These are phyloP conservation scores for Pontederia paniculata DNA, from an alignment of 176 grass and related monocot genomes.

Conservation along the genomic window DNA sequence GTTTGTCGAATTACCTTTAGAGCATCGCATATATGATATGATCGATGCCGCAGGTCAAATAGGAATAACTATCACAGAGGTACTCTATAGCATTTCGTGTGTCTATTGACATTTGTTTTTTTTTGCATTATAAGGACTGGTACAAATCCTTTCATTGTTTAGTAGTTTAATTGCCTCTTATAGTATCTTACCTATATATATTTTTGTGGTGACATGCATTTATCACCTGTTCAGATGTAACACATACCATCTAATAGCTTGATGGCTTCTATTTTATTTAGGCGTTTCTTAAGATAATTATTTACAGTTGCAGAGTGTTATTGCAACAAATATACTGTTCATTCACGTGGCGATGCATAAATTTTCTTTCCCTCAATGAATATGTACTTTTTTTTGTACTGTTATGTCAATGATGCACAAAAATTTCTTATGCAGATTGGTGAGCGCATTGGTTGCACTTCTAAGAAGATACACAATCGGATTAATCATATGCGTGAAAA, in stretches of 20 bases:
- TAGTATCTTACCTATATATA: too few species aligned
- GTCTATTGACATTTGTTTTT: neutral
- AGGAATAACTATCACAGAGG: conserved; percentile 90
- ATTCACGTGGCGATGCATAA: neutral
- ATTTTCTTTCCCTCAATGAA: conserved; percentile 13
- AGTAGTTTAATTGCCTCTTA: too few species aligned
- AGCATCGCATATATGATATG: conserved; percentile 90
- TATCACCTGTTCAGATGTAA: too few species aligned
- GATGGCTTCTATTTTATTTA: too few species aligned
- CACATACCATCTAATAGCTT: too few species aligned
- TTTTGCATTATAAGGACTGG: neutral
- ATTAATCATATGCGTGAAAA: conserved; percentile 55
- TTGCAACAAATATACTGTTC: too few species aligned
- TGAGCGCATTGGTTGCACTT: conserved; percentile 56
- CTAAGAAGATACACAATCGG: conserved; percentile 63
- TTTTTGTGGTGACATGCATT: too few species aligned
- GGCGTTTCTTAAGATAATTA: too few species aligned
- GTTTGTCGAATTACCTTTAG: conserved; percentile 75
- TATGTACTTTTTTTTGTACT: conserved; percentile 18
- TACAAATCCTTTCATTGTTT: neutral
- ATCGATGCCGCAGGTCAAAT: conserved; percentile 66
- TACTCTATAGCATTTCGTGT: conserved; percentile 26
- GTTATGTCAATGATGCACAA: conserved; percentile 16
- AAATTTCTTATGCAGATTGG: conserved; percentile 48
- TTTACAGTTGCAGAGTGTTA: neutral